Conservation (phyloP, 73 alveolate species). For the Paramecium sexaurelia region DNA sequence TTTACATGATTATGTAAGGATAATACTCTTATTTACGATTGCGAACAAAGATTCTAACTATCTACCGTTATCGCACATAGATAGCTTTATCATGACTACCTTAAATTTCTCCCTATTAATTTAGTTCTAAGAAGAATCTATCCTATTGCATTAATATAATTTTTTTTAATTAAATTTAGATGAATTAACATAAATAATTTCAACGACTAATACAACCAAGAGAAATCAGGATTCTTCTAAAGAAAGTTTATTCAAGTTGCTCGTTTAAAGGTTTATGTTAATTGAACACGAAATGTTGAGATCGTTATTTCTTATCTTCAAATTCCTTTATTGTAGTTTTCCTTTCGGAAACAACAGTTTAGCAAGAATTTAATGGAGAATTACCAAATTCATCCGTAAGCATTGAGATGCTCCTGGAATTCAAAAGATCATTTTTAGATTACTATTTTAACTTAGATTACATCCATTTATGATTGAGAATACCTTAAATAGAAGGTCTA, state of each 20-base stretch:
- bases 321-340: background rate
- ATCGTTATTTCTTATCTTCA: background rate
- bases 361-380: background rate
- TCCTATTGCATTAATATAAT: background rate
- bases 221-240: background rate
- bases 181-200: background rate
- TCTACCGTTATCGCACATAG: background rate
- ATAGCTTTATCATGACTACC: conserved; percentile 1
- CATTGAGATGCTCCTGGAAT: background rate
- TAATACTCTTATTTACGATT: background rate
- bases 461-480: conserved; percentile 54
- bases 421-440: background rate
- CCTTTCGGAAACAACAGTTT: conserved; percentile 5
- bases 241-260: background rate
- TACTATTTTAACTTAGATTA: background rate
- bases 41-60: conserved; percentile 7
- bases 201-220: conserved; percentile 21
- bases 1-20: background rate
- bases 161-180: background rate
- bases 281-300: conserved; percentile 11
- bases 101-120: background rate
- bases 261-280: background rate
- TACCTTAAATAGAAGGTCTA: conserved; percentile 47
- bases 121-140: conserved; percentile 13
- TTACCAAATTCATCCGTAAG: background rate